Evolutionary conservation across 139 green algal genomes (phyloP).

Genomic region (Chlorella ohadii): DNA sequence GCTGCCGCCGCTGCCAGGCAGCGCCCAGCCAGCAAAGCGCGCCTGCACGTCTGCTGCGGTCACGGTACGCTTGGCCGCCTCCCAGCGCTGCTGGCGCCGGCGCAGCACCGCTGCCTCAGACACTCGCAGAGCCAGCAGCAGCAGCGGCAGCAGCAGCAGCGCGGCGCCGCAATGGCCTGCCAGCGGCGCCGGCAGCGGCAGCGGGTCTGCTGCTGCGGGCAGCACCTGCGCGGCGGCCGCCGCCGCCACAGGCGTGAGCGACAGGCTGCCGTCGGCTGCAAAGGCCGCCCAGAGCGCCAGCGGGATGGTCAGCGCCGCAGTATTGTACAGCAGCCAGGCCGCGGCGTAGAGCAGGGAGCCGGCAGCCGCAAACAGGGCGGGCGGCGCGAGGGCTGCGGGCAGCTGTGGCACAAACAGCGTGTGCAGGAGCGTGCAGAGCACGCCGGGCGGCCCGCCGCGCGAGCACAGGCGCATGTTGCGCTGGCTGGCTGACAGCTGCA

Average conservation of each 20-base stretch:
- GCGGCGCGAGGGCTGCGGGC: neutral
- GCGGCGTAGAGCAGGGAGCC: neutral
- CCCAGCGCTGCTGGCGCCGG: neutral
- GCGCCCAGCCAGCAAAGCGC: neutral
- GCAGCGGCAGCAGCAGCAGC: neutral
- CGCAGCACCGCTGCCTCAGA: neutral
- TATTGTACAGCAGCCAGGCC: constrained; percentile 18
- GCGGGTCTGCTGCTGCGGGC: neutral
- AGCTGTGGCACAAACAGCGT: neutral
- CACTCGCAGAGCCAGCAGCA: constrained; percentile 10
- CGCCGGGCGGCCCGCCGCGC: neutral
- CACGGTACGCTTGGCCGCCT: neutral
- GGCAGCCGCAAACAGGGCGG: constrained; percentile 6
- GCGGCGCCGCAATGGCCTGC: neutral
- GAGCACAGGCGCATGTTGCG: constrained; percentile 4
- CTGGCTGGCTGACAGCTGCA: constrained; percentile 25
- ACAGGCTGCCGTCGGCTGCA: neutral
- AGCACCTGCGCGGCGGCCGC: neutral
- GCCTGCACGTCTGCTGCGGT: constrained; percentile 7
- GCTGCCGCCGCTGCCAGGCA: neutral
- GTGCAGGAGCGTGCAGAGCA: neutral
- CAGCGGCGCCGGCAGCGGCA: neutral
- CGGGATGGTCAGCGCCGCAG: constrained; percentile 5
- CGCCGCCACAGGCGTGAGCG: neutral
- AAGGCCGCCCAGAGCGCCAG: constrained; percentile 13